Evolutionary conservation across 129 eudicot genomes (phyloP).

Genomic region (Arctium minus): DNA sequence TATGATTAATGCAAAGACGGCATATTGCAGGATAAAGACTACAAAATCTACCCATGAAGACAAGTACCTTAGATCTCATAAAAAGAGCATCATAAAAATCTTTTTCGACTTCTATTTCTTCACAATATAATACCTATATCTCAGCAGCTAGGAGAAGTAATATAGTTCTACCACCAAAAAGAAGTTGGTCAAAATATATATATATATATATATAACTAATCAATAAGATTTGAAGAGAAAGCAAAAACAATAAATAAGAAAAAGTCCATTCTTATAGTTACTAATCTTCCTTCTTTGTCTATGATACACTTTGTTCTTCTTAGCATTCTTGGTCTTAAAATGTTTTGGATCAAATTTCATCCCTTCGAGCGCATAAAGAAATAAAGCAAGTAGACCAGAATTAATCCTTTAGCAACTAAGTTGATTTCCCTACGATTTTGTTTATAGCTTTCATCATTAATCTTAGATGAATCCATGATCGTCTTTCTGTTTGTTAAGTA

Average conservation of each 20-base stretch:
- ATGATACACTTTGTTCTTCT: too few species aligned
- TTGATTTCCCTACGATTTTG: background rate
- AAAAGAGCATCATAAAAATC: constrained; percentile 95
- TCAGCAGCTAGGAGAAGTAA: constrained; percentile 92
- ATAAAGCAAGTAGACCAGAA: too few species aligned
- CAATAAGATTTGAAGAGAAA: too few species aligned
- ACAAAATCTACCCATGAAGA: background rate
- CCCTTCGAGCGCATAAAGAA: too few species aligned
- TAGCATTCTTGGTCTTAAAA: too few species aligned
- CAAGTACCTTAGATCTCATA: constrained; percentile 80
- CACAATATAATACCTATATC: constrained; percentile 71
- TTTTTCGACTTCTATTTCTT: constrained; percentile 77
- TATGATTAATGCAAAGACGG: constrained; percentile 15
- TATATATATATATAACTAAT: background rate
- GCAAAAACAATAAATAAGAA: too few species aligned
- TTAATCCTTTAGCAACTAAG: background rate
- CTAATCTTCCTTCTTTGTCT: too few species aligned
- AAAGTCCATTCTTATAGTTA: too few species aligned
- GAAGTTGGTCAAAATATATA: background rate
- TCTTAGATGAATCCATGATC: background rate
- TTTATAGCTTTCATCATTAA: too few species aligned
- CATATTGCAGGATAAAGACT: constrained; percentile 2
- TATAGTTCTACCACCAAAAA: constrained; percentile 65
- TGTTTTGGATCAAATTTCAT: too few species aligned
- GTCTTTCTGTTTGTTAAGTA: background rate